These are phyloP conservation scores for Stentor roeselii DNA, from an alignment of 73 alveolate species.

Conservation along the genomic window DNA sequence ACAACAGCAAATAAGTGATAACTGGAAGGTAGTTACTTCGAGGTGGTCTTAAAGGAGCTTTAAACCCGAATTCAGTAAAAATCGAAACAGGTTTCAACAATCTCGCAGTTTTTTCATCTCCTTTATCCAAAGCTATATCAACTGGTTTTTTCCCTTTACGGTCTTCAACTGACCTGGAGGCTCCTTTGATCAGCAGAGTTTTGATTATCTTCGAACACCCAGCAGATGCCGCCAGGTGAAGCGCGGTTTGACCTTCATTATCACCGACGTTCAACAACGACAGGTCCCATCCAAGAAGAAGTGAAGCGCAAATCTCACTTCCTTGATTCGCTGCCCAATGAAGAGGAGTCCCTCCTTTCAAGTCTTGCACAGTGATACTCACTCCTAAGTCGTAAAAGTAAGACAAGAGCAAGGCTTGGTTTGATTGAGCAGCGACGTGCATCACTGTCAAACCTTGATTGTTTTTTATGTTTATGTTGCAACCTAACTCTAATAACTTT, in stretches of 20 bases:
- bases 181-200: slow-evolving; percentile 67
- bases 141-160: slow-evolving; percentile 46
- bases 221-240: slow-evolving; percentile 59
- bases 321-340: slow-evolving; percentile 92
- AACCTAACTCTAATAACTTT: slow-evolving; percentile 77
- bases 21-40: neutral
- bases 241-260: slow-evolving; percentile 51
- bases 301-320: slow-evolving; percentile 49
- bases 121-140: slow-evolving; percentile 49
- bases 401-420: slow-evolving; percentile 76
- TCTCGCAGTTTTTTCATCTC: neutral
- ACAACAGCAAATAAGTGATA: neutral
- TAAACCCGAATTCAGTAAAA: neutral
- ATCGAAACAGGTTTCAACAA: neutral
- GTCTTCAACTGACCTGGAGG: slow-evolving; percentile 55
- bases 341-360: slow-evolving; percentile 83
- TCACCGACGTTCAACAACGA: slow-evolving; percentile 22
- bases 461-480: slow-evolving; percentile 67
- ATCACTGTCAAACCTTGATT: slow-evolving; percentile 89
- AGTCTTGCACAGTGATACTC: slow-evolving; percentile 62
- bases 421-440: slow-evolving; percentile 97
- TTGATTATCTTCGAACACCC: slow-evolving; percentile 61
- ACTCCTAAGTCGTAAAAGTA: slow-evolving; percentile 75
- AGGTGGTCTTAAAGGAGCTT: slow-evolving; percentile 15
- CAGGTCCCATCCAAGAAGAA: slow-evolving; percentile 52